Evolutionary conservation across 1,139 yeast genomes (phyloP).

Genomic region (Pneumocystis sp.): DNA sequence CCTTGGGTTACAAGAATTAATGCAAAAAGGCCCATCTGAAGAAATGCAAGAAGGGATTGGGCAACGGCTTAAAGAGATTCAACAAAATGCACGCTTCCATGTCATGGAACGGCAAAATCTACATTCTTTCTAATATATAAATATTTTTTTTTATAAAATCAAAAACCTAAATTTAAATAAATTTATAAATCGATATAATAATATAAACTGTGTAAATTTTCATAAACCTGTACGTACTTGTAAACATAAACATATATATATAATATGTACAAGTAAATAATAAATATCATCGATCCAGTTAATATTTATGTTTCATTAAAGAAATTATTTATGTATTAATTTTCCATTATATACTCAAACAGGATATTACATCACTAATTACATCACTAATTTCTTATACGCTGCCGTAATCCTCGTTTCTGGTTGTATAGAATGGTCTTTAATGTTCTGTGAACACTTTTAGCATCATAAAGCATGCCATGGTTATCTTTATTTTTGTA

Average conservation of each 20-base stretch:
- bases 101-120: background rate
- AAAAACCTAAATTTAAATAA: background rate
- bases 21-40: background rate
- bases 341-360: background rate
- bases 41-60: background rate
- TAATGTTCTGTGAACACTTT: background rate
- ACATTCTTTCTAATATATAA: background rate
- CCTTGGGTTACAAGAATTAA: constrained; percentile 4
- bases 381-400: background rate
- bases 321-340: background rate
- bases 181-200: background rate
- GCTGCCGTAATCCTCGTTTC: background rate
- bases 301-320: background rate
- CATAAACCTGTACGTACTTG: too few relatives aligned
- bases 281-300: background rate
- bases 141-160: background rate
- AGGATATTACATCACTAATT: background rate
- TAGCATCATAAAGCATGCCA: background rate
- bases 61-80: background rate
- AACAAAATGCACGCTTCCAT: background rate
- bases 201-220: background rate
- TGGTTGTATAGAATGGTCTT: background rate
- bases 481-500: background rate
- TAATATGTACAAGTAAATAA: background rate
- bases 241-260: background rate